Evolutionary conservation across 2,329 filamentous ascomycete genomes (phyloP).

Genomic region (Dendrostoma leiphaemia): DNA sequence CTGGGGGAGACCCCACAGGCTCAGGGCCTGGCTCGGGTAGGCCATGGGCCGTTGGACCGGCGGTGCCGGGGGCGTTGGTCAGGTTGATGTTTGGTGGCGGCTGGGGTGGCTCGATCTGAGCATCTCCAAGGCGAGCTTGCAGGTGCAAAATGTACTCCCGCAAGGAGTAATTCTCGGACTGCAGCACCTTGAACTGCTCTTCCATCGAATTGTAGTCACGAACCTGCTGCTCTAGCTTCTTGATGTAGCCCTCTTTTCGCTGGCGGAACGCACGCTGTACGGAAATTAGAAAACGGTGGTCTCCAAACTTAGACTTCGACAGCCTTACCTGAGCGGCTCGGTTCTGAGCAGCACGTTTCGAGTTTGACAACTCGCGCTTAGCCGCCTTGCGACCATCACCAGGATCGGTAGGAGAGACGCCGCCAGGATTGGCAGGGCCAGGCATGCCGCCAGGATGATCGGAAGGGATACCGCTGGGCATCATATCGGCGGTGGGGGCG

Average conservation of each 20-base stretch:
- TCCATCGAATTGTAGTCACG: constrained; percentile 76
- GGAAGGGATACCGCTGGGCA: constrained; percentile 27
- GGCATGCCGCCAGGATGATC: constrained; percentile 27
- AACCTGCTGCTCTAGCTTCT: constrained; percentile 93
- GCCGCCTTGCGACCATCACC: constrained; percentile 67
- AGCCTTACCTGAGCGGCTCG: constrained; percentile 92
- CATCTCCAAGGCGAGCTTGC: constrained; percentile 81
- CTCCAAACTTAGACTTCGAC: too few species aligned
- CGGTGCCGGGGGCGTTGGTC: constrained; percentile 23
- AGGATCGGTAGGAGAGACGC: constrained; percentile 23
- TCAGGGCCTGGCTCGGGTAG: constrained; percentile 5
- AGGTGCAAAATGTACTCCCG: constrained; percentile 91
- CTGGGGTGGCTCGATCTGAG: constrained; percentile 78
- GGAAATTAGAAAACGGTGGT: too few species aligned
- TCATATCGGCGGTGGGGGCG: constrained; percentile 31
- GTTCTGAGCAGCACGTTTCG: constrained; percentile 95
- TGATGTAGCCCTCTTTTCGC: constrained; percentile 97
- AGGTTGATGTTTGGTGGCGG: constrained; percentile 80
- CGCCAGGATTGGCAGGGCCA: constrained; percentile 27
- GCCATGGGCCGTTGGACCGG: constrained; percentile 4
- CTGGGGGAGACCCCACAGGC: constrained; percentile 14
- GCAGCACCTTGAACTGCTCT: constrained; percentile 73
- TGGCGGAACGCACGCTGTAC: constrained; percentile 89
- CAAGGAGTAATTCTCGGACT: constrained; percentile 85
- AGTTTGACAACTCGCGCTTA: constrained; percentile 89